Conservation (phyloP, 371 early-diverging fungal species). For the Apophysomyces variabilis region DNA sequence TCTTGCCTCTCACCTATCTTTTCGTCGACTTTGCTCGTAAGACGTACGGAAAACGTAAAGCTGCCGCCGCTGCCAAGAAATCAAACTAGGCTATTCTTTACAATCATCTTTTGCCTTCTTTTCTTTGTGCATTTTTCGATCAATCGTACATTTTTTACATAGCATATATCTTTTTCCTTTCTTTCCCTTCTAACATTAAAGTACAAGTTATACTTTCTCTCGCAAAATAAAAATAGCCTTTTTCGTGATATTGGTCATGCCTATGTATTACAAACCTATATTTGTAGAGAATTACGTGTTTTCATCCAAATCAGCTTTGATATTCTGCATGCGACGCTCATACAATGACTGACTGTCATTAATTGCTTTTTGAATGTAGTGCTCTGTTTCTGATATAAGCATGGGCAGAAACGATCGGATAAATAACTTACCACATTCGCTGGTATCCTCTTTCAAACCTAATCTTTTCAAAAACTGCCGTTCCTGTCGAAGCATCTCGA, state of each 20-base stretch:
- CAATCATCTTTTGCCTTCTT: background rate
- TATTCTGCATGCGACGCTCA: background rate
- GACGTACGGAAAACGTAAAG: slow-evolving; percentile 63
- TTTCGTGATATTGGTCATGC: background rate
- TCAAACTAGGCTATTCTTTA: slow-evolving; percentile 36
- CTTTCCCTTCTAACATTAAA: background rate
- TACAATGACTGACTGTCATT: background rate
- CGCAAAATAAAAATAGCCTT: background rate
- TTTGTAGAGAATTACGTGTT: background rate
- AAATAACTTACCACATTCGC: slow-evolving; percentile 18
- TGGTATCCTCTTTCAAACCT: slow-evolving; percentile 5
- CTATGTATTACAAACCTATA: background rate
- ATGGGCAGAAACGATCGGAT: background rate
- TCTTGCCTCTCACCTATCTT: slow-evolving; percentile 79
- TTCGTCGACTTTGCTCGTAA: slow-evolving; percentile 78
- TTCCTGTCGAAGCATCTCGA: slow-evolving; percentile 13
- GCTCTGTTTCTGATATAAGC: background rate
- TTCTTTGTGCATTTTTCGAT: slow-evolving; percentile 8
- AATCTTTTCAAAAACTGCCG: slow-evolving; percentile 11
- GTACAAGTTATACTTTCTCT: background rate
- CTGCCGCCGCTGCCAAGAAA: slow-evolving; percentile 50
- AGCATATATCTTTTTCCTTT: slow-evolving; percentile 2
- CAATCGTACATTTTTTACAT: slow-evolving; percentile 8
- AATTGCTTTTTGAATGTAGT: background rate
- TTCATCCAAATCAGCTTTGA: background rate